These are phyloP conservation scores for Lentinula lateritia DNA, from an alignment of 768 basidiomycete species.

Conservation along the genomic window DNA sequence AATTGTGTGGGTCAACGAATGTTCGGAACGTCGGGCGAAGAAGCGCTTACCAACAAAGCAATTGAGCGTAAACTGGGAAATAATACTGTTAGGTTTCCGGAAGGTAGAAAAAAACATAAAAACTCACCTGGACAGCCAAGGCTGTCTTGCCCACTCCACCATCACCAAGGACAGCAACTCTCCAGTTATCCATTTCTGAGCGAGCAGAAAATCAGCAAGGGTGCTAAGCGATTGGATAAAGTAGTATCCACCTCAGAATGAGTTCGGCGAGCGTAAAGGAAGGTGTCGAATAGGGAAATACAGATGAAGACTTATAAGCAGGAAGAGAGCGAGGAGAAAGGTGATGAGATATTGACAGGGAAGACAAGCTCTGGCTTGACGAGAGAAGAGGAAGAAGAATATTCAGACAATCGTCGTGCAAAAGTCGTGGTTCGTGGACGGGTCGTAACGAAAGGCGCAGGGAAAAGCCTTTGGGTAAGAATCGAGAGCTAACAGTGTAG, in stretches of 20 bases:
- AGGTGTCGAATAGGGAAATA: conserved; percentile 17
- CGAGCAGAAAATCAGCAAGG: conserved; percentile 12
- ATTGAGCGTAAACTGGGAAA: conserved; percentile 80
- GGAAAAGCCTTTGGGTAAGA: neutral
- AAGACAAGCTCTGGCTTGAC: conserved; percentile 19
- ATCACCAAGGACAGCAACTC: conserved; percentile 93
- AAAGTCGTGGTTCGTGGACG: conserved; percentile 34
- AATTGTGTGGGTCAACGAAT: conserved; percentile 6
- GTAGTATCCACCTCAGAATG: conserved; percentile 21
- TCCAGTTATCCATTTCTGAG: conserved; percentile 84
- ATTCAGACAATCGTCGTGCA: conserved; percentile 55
- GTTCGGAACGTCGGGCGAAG: conserved; percentile 7
- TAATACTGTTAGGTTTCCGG: neutral
- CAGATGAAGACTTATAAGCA: conserved; percentile 14
- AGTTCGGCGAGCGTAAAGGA: conserved; percentile 26
- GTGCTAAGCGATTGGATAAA: neutral
- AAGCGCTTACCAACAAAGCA: conserved; percentile 84
- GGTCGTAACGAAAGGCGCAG: conserved; percentile 51
- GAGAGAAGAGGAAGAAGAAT: conserved; percentile 36
- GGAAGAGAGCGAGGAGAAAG: conserved; percentile 17
- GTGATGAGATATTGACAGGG: conserved; percentile 21
- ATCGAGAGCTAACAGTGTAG: neutral
- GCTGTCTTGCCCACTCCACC: conserved; percentile 98
- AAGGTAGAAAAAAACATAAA: neutral
- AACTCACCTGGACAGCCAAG: conserved; percentile 84